Percentiles rank a stretch among this genome's conserved stretches.
phyloP scores from a whole-genome alignment of 2,329 filamentous ascomycete species.

The Monosporascus sp. region DNA sequence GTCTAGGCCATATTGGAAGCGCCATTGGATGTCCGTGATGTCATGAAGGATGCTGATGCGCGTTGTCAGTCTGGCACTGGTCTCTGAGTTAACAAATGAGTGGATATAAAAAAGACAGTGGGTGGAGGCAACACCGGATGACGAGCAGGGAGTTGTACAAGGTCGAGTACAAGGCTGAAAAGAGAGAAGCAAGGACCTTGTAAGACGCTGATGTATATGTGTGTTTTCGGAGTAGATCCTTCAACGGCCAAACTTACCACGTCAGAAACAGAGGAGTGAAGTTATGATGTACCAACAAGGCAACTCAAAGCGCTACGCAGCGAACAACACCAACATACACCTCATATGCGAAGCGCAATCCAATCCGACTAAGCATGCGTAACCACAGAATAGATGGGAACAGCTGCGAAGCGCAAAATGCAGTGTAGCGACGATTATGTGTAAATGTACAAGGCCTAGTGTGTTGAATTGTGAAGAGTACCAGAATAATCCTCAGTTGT shows the following conservation, averaged over 20 bases:
- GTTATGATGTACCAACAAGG: too few species aligned
- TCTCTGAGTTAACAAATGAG: background rate
- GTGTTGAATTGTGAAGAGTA: too few species aligned
- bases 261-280: too few species aligned
- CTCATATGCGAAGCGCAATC: too few species aligned
- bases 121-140: background rate
- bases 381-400: too few species aligned
- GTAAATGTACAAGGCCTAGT: too few species aligned
- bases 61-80: slow-evolving; percentile 4
- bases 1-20: slow-evolving; percentile 29
- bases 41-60: slow-evolving; percentile 18
- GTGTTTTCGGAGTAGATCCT: background rate
- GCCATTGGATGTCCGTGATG: slow-evolving; percentile 30
- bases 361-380: too few species aligned
- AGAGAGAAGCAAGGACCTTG: background rate
- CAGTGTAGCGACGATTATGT: too few species aligned
- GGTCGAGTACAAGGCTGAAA: background rate
- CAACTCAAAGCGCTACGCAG: too few species aligned
- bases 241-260: too few species aligned
- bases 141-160: background rate
- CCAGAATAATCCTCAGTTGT: background rate
- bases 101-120: background rate
- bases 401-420: too few species aligned
- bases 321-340: too few species aligned
- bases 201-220: background rate